These are phyloP conservation scores for Populus davidiana DNA, from an alignment of 345 rosid species.

Conservation along the genomic window DNA sequence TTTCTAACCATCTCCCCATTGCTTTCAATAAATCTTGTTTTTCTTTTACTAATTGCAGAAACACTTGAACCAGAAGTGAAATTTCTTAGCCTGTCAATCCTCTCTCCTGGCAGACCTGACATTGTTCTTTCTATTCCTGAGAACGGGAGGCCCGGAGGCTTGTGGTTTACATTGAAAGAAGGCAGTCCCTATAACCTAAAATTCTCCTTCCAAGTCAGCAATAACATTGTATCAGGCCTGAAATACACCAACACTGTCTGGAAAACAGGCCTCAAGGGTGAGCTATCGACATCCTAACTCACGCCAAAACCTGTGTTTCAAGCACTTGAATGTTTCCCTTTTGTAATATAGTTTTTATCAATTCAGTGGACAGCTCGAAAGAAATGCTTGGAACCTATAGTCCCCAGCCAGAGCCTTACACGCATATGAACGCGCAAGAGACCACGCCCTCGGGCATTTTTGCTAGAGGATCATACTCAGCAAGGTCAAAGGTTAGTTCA, in stretches of 20 bases:
- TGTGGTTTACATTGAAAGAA: conserved; percentile 78
- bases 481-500: conserved; percentile 61
- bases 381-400: conserved; percentile 83
- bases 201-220: conserved; percentile 66
- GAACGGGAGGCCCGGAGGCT: conserved; percentile 55
- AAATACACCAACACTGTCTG: conserved; percentile 70
- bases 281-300: conserved; percentile 7
- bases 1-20: neutral
- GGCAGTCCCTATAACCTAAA: conserved; percentile 60
- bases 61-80: conserved; percentile 75
- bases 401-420: conserved; percentile 69
- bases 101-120: conserved; percentile 59
- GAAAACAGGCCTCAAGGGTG: conserved; percentile 76
- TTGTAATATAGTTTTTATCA: neutral
- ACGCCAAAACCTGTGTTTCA: neutral
- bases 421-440: conserved; percentile 61
- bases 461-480: conserved; percentile 72
- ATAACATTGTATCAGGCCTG: conserved; percentile 91
- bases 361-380: conserved; percentile 59
- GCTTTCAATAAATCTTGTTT: neutral
- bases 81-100: conserved; percentile 54
- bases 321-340: neutral
- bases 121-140: conserved; percentile 56
- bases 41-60: conserved; percentile 42
- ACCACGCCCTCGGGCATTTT: conserved; percentile 70